These are phyloP conservation scores for Pestalotiopsis sp. DNA, from an alignment of 2,329 filamentous ascomycete genomes.

Conservation along the genomic window DNA sequence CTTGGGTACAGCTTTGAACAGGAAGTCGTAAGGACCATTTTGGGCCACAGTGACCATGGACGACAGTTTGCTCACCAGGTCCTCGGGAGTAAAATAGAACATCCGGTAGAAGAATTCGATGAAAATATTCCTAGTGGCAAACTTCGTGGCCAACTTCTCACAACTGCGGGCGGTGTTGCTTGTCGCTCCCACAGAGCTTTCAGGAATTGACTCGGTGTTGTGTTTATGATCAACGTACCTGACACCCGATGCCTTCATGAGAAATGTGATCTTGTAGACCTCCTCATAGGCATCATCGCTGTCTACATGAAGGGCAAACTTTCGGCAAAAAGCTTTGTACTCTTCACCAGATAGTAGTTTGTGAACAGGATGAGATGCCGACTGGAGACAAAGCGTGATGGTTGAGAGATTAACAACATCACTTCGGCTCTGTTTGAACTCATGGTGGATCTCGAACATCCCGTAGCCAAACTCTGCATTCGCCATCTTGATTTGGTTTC, in stretches of 20 bases:
- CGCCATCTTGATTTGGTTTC: background rate
- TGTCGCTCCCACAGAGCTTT: too few species aligned
- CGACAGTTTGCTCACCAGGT: background rate
- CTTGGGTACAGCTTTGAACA: background rate
- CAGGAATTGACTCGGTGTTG: too few species aligned
- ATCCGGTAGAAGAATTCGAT: background rate
- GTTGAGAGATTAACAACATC: background rate
- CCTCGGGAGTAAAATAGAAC: background rate
- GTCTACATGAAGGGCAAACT: background rate
- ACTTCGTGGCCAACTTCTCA: background rate
- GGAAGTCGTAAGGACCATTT: background rate
- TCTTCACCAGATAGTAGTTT: background rate
- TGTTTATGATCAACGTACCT: background rate
- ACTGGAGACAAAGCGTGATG: background rate
- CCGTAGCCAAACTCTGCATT: background rate
- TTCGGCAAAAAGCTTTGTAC: background rate
- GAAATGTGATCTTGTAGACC: background rate
- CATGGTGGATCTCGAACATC: background rate
- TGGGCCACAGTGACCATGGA: background rate
- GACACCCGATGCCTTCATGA: background rate
- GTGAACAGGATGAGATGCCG: background rate
- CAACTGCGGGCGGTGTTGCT: background rate
- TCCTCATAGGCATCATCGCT: background rate
- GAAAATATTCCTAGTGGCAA: background rate
- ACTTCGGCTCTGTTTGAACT: background rate